Evolutionary conservation across 495 filamentous ascomycete species (phyloP).

Genomic region (Sabuloglossum arenarium): DNA sequence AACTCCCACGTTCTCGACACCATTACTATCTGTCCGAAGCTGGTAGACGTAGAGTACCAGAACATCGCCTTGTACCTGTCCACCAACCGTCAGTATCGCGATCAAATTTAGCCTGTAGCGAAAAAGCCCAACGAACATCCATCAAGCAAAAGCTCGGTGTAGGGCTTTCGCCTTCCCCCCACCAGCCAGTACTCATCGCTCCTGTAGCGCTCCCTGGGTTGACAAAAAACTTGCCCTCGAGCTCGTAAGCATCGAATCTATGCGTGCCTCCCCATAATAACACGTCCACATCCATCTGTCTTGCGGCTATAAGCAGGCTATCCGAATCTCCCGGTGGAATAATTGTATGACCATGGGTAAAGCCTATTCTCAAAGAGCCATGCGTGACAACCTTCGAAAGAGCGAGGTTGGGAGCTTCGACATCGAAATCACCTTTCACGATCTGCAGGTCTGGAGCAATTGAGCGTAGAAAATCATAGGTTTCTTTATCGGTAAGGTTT

Average conservation of each 20-base stretch:
- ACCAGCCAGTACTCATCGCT: constrained; percentile 54
- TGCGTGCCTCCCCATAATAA: constrained; percentile 96
- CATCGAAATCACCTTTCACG: constrained; percentile 84
- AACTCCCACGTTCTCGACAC: constrained; percentile 78
- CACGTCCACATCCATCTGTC: constrained; percentile 92
- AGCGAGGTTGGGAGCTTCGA: constrained; percentile 75
- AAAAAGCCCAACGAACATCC: constrained; percentile 57
- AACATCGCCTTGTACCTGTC: constrained; percentile 88
- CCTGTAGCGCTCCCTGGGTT: constrained; percentile 93
- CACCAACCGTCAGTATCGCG: not conserved
- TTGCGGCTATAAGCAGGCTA: constrained; percentile 73
- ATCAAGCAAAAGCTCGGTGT: constrained; percentile 95
- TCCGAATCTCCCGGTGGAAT: constrained; percentile 84
- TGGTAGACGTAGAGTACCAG: constrained; percentile 97
- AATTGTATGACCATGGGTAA: constrained; percentile 91
- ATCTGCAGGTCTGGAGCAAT: constrained; percentile 90
- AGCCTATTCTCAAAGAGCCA: constrained; percentile 81
- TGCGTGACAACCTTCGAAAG: constrained; percentile 88
- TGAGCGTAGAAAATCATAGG: constrained; percentile 82
- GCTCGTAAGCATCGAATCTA: constrained; percentile 92
- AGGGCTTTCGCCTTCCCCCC: constrained; percentile 55
- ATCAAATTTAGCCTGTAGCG: not conserved
- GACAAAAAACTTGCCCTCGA: constrained; percentile 96
- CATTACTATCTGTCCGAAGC: constrained; percentile 70
- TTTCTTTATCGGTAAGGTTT: constrained; percentile 86